A percentile compares a stretch with the other conserved stretches of the same genome.
phyloP scores from a whole-genome alignment of 345 rosid species.

The Syzygium aromaticum region DNA sequence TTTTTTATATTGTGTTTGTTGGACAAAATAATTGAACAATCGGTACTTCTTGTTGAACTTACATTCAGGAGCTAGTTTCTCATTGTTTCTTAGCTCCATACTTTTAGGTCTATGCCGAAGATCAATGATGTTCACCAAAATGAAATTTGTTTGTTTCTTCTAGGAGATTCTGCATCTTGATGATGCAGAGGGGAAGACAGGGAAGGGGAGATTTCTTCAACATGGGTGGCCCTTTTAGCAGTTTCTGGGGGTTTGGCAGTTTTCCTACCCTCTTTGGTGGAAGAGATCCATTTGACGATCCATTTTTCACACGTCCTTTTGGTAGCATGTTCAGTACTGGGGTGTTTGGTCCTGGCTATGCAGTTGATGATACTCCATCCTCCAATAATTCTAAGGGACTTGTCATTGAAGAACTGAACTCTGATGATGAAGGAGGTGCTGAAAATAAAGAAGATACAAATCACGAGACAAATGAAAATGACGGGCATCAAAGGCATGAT shows the following conservation, averaged over 20 bases:
- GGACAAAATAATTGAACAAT: neutral
- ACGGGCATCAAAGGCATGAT: neutral
- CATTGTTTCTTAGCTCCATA: neutral
- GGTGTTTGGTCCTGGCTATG: constrained; percentile 7
- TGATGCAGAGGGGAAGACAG: constrained; percentile 45
- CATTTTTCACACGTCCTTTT: constrained; percentile 51
- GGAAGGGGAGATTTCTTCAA: constrained; percentile 18
- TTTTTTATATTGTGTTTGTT: neutral
- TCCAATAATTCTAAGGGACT: constrained; percentile 20
- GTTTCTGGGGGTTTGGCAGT: constrained; percentile 18
- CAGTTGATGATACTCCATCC: constrained; percentile 6
- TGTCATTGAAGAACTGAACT: constrained; percentile 54
- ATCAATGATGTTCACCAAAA: neutral
- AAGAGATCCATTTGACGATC: constrained; percentile 72
- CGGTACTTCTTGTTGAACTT: neutral
- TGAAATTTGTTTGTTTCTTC: neutral
- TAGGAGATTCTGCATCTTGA: neutral
- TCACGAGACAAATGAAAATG: neutral
- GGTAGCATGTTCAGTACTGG: constrained; percentile 25
- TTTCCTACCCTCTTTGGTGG: constrained; percentile 49
- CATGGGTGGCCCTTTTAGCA: constrained; percentile 31
- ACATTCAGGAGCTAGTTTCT: neutral
- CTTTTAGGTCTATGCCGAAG: neutral
- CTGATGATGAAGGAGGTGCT: constrained; percentile 40
- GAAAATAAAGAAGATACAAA: neutral